phyloP scores from a whole-genome alignment of 1,284 basidiomycete genomes.

The Trametes polyzona region DNA sequence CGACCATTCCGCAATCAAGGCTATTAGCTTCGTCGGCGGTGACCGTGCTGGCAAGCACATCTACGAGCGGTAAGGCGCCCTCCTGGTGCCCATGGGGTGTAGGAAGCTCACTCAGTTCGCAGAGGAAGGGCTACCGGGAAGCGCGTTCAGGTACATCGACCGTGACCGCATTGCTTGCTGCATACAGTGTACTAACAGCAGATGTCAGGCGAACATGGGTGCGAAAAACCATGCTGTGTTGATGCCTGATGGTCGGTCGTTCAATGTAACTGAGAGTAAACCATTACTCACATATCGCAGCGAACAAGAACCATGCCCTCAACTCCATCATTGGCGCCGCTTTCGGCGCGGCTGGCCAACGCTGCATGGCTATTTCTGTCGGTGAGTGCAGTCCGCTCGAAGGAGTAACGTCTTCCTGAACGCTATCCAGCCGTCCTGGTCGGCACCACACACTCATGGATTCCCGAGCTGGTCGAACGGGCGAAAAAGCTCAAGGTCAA shows the following conservation, averaged over 20 bases:
- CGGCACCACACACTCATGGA: constrained; percentile 82
- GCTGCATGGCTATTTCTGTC: constrained; percentile 95
- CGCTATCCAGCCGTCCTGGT: constrained; percentile 71
- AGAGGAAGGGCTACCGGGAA: constrained; percentile 89
- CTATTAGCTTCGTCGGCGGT: constrained; percentile 97
- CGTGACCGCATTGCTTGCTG: constrained; percentile 2
- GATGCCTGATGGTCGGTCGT: constrained; percentile 85
- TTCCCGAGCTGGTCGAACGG: constrained; percentile 87
- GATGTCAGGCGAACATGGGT: constrained; percentile 71
- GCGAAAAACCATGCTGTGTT: constrained; percentile 97
- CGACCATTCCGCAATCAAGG: constrained; percentile 89
- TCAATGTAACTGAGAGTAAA: neutral
- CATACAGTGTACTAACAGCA: neutral
- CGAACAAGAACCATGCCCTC: constrained; percentile 92
- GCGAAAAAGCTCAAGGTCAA: constrained; percentile 84
- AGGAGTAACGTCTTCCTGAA: neutral
- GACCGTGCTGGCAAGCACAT: constrained; percentile 95
- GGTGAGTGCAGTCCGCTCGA: constrained; percentile 48
- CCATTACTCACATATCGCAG: constrained; percentile 43
- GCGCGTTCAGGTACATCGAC: constrained; percentile 74
- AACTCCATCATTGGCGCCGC: constrained; percentile 96
- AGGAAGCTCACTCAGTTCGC: constrained; percentile 3
- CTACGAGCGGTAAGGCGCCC: constrained; percentile 70
- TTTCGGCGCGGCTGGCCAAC: constrained; percentile 96
- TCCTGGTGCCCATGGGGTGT: neutral